Evolutionary conservation across 2,329 filamentous ascomycete species (phyloP), one percentile per base, ranked within the genome.

Genomic region (Botrytis aclada): DNA sequence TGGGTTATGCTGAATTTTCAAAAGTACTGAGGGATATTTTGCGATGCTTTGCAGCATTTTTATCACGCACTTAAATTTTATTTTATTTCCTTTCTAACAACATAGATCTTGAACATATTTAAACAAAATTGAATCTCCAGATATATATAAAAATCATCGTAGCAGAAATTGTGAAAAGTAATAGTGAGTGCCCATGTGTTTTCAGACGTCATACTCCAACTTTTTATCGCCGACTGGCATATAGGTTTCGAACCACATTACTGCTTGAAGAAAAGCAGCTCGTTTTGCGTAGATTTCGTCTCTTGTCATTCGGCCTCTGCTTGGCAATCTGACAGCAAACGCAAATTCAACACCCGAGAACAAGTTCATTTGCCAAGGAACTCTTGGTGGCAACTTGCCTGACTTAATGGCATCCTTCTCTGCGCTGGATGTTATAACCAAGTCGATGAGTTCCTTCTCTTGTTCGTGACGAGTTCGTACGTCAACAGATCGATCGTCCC

Each of bases 261-360:
- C 29, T n/a, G 41, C 34, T 54, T 70, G 69, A 12, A 9, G 22
- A 22, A 70, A 70, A 4, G 69, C 54, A 37, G 56, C n/a, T 47
- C 41, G 56, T 34, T 69, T 69, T 54, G 34, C 65, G 25, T 56
- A 69, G 25, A 32, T 56, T 41, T 39, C 65, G 29, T 69, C 45
- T n/a, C 18, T 51, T 29, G 10, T 69, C 45, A 41, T 29, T 20
- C 14, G 34, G 12, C 34, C 34, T 39, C 8, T 22, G 3, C 37
- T 37, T 29, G 32, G 34, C 47, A 69, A 41, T 32, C 32, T 41
- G 20, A 32, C 20, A 22, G 39, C 29, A 54, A 70, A 62, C 7
- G 41, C 56, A 41, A 62, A 41, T 32, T 37, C 22, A 18, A 47
- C 56, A 61, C 29, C 41, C 25, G 39, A 37, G 39, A 62, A 62